Evolutionary conservation across 495 filamentous ascomycete species (phyloP), one percentile per base, ranked within the genome.

Genomic region (Alectoria sarmentosa): DNA sequence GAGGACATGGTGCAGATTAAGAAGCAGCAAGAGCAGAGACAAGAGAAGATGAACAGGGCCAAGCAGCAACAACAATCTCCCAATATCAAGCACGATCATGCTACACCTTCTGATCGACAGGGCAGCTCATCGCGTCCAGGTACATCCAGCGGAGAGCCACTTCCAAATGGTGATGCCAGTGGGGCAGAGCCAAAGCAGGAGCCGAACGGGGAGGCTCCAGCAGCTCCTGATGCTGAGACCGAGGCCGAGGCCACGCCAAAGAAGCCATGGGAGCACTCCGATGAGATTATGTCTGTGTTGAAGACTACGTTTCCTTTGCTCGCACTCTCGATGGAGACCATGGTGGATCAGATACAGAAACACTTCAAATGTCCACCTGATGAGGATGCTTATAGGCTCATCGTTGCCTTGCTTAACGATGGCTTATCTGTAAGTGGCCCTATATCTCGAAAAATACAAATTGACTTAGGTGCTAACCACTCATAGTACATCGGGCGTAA

Each of bases 351-450:
- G 76, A 96, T 98, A 67, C 86, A 90, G 74, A 97, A 96, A 81
- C 88, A 98, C 75, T 98, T 98, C 84, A 98, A 97, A 73, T 97
- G 93, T 71, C 93, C 92, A 36, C 92, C 93, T 0, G 95, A 99
- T 69, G 95, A 99, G 72, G 95, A 99, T 76, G 95, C 95, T 10
- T 98, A 97, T 73, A 85, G 95, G 23, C 81, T 99, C n/a, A 98
- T 99, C 63, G 92, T 96, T 37, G 95, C 95, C 19, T 83, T 99
- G 17, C 83, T 99, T 19, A 98, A 97, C 72, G 95, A 99, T 75
- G 95, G 88, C 3, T 73, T 99, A 65, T 80, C 83, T 42, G 71
- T 73, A 63, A 61, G 70, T 67, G 34, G 56, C 15, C 14, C 23
- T 10, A 19, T 36, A 8, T 23, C 10, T 37, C 52, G 39, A 58